These are phyloP conservation scores for Fusarium subtropicale DNA, from an alignment of 2,329 filamentous ascomycete species.

Conservation along the genomic window DNA sequence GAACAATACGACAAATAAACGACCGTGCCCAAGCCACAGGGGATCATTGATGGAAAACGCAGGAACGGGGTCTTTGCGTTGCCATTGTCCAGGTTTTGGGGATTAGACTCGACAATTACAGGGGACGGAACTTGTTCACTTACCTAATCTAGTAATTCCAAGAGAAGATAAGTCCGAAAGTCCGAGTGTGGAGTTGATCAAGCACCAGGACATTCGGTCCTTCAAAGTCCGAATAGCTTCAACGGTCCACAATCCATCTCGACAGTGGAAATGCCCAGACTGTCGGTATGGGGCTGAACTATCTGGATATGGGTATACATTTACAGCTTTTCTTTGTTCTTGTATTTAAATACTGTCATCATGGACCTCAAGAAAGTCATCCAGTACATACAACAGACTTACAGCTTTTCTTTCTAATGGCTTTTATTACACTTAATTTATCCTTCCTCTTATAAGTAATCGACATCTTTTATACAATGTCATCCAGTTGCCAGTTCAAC, in stretches of 20 bases:
- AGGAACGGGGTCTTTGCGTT: conserved; percentile 6
- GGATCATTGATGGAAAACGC: neutral
- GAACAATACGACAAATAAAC: conserved; percentile 13
- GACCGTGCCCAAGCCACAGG: conserved; percentile 10
- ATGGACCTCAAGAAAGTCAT: neutral
- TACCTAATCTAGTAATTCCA: conserved; percentile 10
- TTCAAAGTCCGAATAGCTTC: conserved; percentile 41
- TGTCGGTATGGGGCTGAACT: conserved; percentile 10
- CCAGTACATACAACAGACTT: neutral
- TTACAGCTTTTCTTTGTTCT: conserved; percentile 24
- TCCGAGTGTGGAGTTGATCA: neutral
- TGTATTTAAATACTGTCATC: neutral
- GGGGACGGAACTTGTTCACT: conserved; percentile 1
- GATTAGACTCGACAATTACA: neutral
- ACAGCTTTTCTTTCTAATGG: neutral
- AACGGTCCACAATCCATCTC: conserved; percentile 27
- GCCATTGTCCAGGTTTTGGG: conserved; percentile 13
- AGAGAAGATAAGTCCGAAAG: conserved; percentile 28
- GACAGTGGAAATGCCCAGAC: conserved; percentile 6
- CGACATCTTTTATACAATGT: conserved; percentile 12
- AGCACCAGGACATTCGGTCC: conserved; percentile 28
- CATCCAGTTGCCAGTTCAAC: conserved; percentile 11
- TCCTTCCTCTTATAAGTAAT: neutral
- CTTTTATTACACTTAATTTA: neutral
- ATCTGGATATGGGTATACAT: neutral